Conservation (phyloP, 2,329 filamentous ascomycete species). For the Fusarium sp. region DNA sequence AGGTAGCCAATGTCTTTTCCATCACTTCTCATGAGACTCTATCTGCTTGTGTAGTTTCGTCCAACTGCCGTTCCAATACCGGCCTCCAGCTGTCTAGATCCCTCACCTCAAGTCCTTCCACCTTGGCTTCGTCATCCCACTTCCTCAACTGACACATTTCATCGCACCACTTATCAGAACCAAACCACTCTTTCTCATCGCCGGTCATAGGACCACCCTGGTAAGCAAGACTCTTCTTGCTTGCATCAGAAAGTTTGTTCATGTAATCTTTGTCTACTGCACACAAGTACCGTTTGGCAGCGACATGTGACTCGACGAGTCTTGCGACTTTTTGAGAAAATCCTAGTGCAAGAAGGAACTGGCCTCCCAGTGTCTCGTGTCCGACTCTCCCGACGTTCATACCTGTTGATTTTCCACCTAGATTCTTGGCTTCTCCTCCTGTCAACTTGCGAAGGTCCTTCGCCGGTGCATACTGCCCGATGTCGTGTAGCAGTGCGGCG, state of each 20-base stretch:
- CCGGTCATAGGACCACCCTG: not conserved
- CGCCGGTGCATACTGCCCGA: not conserved
- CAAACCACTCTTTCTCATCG: not conserved
- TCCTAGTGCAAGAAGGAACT: not conserved
- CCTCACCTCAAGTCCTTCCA: not conserved
- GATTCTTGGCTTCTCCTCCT: not conserved
- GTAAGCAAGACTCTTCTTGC: not conserved
- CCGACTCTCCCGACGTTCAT: not conserved
- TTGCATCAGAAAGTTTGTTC: not conserved
- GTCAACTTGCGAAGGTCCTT: constrained; percentile 1
- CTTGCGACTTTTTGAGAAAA: constrained; percentile 2
- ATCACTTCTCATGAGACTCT: too few relatives aligned
- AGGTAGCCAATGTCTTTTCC: too few relatives aligned
- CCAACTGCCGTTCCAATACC: not conserved
- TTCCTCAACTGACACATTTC: constrained; percentile 7
- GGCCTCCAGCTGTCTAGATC: not conserved
- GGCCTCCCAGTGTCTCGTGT: not conserved
- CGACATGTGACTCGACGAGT: not conserved
- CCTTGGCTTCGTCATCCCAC: constrained; percentile 3
- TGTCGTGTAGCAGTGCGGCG: not conserved
- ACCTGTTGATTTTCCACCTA: not conserved
- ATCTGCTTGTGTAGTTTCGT: too few relatives aligned
- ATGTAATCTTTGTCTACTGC: not conserved
- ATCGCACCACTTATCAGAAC: not conserved
- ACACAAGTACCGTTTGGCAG: constrained; percentile 3